These are phyloP conservation scores for Lepidium sativum DNA, from an alignment of 345 rosid genomes.

Conservation along the genomic window DNA sequence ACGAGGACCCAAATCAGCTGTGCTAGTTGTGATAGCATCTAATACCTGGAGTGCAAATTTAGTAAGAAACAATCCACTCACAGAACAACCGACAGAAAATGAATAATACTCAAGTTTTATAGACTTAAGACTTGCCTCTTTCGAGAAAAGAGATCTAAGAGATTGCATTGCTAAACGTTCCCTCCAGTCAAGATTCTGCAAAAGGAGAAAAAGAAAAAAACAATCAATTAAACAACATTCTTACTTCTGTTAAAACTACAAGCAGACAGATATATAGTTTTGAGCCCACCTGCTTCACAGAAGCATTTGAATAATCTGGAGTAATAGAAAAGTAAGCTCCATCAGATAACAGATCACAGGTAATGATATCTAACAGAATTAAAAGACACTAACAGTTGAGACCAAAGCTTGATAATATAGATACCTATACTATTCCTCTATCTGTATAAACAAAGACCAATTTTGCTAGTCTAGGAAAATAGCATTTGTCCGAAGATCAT, in stretches of 20 bases:
- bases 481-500: neutral
- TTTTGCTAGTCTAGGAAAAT: neutral
- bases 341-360: neutral
- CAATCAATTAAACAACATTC: constrained; percentile 11
- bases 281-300: constrained; percentile 43
- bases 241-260: neutral
- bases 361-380: neutral
- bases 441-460: neutral
- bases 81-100: neutral
- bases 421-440: neutral
- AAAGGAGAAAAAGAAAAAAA: neutral
- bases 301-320: constrained; percentile 50
- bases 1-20: constrained; percentile 70
- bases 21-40: constrained; percentile 56
- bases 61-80: neutral
- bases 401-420: neutral
- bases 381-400: neutral
- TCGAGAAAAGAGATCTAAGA: constrained; percentile 55
- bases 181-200: constrained; percentile 83
- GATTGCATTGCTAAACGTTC: constrained; percentile 64
- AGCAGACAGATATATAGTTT: neutral
- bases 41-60: constrained; percentile 40
- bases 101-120: neutral
- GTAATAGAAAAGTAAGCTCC: constrained; percentile 1
- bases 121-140: constrained; percentile 54